Base-by-base conservation (phyloP, 2,329 filamentous ascomycete genomes). In the Monilinia vaccinii-corymbosi region DNA sequence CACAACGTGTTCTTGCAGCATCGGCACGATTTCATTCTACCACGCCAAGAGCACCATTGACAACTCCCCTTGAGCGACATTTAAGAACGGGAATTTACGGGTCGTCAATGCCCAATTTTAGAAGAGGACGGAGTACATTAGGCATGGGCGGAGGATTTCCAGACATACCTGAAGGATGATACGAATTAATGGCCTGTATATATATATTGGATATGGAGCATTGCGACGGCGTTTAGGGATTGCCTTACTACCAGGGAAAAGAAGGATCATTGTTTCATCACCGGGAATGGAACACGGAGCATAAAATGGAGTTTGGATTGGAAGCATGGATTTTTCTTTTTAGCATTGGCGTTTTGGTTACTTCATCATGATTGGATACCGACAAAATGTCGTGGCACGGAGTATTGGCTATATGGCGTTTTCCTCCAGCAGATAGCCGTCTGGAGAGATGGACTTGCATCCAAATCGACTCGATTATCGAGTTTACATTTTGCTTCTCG, bases 1-100 rank as follows among this genome's bases (percentile, higher is more conserved):
- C 76, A 3, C 65, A 67, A 49, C 65, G 68, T 50, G 75, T 78
- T 4, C 70, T 74, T 55, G 70, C 74, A 8, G 70, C 74, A 34
- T 71, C 74, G 6, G 71, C 72, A 8, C 73, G 71, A 34, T 66
- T 73, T 50, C 71, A 74, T 73, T 63, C 77, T 10, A 78, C 76
- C 4, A 78, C 76, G 5, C 76, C 76, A 4, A 71, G 71, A 58
- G 75, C 71, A 18, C 75, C 76, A 16, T 67, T 78, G 8, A 74
- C 76, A 8, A 75, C 74, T 1, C 74, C 77, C n/a, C 70, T 77
- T n/a, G 74, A 76, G 60, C 67, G 70, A 31, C 71, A 74, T 40
- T 66, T 73, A 3, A 69, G 71, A 45, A 68, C 66, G 47, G 66
- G 68, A 42, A 71, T 67, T 61, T 68, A 66, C 32, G 67, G 67